Conservation (phyloP, 345 rosid species). For the Corchorus olitorius region DNA sequence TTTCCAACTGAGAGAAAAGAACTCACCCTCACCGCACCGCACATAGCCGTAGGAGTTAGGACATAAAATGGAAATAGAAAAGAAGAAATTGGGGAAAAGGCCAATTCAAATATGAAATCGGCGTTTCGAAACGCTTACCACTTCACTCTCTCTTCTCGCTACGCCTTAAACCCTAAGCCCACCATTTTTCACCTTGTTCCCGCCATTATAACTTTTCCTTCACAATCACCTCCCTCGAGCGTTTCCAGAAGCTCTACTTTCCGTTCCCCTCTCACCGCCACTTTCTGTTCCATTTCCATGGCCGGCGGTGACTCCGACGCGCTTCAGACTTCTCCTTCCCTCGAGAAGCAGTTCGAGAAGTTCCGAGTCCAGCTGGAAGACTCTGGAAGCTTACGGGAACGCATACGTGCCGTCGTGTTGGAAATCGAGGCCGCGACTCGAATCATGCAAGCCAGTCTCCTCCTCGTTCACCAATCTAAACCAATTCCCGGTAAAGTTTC, state of each 20-base stretch:
- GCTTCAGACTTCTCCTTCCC: slow-evolving; percentile 30
- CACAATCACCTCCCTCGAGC: background rate
- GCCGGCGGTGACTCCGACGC: slow-evolving; percentile 41
- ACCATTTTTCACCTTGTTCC: slow-evolving; percentile 30
- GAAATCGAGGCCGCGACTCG: slow-evolving; percentile 80
- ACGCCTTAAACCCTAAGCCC: slow-evolving; percentile 49
- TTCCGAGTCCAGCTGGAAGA: slow-evolving; percentile 76
- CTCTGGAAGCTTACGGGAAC: slow-evolving; percentile 69
- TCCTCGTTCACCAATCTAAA: slow-evolving; percentile 84
- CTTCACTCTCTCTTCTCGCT: slow-evolving; percentile 33
- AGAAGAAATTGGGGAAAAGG: too few species aligned
- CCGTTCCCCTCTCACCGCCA: slow-evolving; percentile 3
- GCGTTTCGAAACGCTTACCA: slow-evolving; percentile 47
- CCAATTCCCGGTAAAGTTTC: slow-evolving; percentile 66
- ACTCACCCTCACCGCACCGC: background rate
- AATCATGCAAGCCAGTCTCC: slow-evolving; percentile 72
- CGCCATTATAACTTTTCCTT: slow-evolving; percentile 21
- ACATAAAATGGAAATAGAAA: background rate
- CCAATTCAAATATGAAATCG: slow-evolving; percentile 35
- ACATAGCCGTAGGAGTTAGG: background rate
- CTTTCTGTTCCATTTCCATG: slow-evolving; percentile 49
- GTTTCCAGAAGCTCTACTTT: slow-evolving; percentile 4
- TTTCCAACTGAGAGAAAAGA: too few species aligned
- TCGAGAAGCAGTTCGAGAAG: slow-evolving; percentile 80
- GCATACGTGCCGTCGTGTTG: slow-evolving; percentile 64